A percentile compares a stretch with the other conserved stretches of the same genome.
Evolutionary conservation across 257 asterid species (phyloP).

Genomic region (Gentiana straminea): DNA sequence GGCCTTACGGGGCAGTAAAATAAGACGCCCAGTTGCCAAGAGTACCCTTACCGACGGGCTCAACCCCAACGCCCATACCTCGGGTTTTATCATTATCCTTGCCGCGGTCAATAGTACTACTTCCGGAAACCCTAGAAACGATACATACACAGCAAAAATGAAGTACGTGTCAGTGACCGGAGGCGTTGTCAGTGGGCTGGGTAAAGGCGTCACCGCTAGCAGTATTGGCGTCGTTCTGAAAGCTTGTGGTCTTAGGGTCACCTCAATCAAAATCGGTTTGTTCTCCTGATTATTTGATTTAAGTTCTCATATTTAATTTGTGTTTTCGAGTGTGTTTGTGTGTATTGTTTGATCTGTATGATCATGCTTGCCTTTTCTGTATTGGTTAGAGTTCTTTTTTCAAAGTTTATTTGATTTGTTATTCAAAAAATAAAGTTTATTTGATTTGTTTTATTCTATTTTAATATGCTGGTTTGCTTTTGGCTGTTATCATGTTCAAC

Average conservation of each 20-base stretch:
- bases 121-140: not conserved
- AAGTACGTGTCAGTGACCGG: conserved; percentile 92
- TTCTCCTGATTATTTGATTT: not conserved
- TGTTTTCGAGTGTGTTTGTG: not conserved
- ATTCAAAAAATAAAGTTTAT: not conserved
- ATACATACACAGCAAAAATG: conserved; percentile 24
- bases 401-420: too few species aligned
- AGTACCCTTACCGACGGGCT: too few species aligned
- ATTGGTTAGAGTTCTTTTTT: not conserved
- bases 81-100: too few species aligned
- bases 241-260: conserved; percentile 94
- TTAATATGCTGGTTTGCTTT: not conserved
- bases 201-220: conserved; percentile 98
- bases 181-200: conserved; percentile 98
- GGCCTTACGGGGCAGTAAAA: too few species aligned
- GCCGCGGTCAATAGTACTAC: too few species aligned
- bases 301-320: not conserved
- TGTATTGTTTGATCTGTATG: not conserved
- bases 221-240: conserved; percentile 94
- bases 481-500: not conserved
- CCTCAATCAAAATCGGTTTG: conserved; percentile 95
- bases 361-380: not conserved
- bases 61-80: too few species aligned
- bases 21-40: not conserved
- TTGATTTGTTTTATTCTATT: not conserved